phyloP scores from a whole-genome alignment of 163 green algal genomes.

The Scenedesmus sp. region DNA sequence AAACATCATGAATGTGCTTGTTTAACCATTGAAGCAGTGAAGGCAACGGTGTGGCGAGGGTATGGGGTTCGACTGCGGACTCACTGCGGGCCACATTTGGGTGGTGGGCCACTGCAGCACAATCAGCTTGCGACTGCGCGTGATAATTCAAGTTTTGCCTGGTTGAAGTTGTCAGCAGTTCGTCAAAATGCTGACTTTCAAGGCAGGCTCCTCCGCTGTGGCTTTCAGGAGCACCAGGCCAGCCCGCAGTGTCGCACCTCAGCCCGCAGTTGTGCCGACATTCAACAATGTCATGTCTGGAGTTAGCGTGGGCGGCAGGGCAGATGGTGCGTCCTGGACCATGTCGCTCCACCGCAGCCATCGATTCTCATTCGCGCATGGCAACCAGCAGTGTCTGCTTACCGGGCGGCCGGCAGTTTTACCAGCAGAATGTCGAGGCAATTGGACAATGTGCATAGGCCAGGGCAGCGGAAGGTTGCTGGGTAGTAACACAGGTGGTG shows the following conservation, averaged over 20 bases:
- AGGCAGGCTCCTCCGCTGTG: constrained; percentile 34
- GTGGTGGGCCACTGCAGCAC: not conserved
- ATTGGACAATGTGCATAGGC: constrained; percentile 2
- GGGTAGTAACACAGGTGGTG: not conserved
- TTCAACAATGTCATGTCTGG: constrained; percentile 46
- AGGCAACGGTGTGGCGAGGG: not conserved
- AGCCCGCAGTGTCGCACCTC: constrained; percentile 4
- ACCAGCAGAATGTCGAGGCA: not conserved
- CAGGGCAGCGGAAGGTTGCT: not conserved
- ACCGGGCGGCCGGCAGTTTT: not conserved
- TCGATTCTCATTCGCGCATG: not conserved
- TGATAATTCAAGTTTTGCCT: not conserved
- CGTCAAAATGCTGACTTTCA: constrained; percentile 50
- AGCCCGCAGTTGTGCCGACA: constrained; percentile 29
- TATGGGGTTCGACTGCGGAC: constrained; percentile 3
- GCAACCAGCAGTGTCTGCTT: not conserved
- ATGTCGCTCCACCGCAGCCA: constrained; percentile 18
- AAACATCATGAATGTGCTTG: too few species aligned
- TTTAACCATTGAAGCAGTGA: too few species aligned
- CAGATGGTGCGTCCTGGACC: constrained; percentile 35
- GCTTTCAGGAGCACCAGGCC: constrained; percentile 45
- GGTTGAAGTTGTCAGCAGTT: not conserved
- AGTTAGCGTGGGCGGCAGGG: constrained; percentile 27
- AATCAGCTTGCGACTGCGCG: not conserved
- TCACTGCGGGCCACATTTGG: constrained; percentile 13